Conservation (phyloP, 768 basidiomycete species). For the Galerina marginata region DNA sequence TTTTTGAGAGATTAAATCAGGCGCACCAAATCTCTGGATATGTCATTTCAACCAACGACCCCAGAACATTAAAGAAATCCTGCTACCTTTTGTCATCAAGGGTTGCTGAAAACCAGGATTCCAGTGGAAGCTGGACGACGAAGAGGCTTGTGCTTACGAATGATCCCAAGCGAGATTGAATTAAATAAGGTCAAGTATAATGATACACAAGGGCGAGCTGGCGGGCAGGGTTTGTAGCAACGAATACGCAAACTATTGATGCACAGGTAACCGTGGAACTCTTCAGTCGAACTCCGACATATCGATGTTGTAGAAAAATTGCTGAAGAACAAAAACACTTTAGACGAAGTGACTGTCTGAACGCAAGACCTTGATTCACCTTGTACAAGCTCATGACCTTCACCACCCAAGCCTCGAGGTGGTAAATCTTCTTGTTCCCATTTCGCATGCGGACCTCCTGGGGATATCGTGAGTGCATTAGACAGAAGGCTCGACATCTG, state of each 20-base stretch:
- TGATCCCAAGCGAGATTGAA: not conserved
- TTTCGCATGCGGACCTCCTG: conserved; percentile 97
- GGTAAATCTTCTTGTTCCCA: conserved; percentile 88
- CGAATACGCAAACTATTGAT: not conserved
- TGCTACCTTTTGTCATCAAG: not conserved
- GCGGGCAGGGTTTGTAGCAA: not conserved
- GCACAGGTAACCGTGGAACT: not conserved
- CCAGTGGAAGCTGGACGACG: not conserved
- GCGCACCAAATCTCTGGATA: not conserved
- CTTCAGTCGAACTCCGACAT: conserved; percentile 61
- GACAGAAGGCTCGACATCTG: not conserved
- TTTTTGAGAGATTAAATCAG: not conserved
- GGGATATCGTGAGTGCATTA: conserved; percentile 3
- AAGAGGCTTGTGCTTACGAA: not conserved
- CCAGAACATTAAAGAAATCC: not conserved
- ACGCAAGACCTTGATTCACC: conserved; percentile 41
- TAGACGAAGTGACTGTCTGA: not conserved
- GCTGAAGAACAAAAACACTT: conserved; percentile 37
- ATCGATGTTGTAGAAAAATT: conserved; percentile 67
- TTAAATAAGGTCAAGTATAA: not conserved
- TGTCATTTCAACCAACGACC: not conserved
- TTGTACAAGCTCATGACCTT: conserved; percentile 94
- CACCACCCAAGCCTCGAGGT: conserved; percentile 96
- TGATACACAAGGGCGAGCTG: not conserved
- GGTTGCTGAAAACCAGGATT: not conserved